Evolutionary conservation across 306 rosid species (phyloP), one percentile per base, ranked within the genome.

Genomic region (Vigna mungo): DNA sequence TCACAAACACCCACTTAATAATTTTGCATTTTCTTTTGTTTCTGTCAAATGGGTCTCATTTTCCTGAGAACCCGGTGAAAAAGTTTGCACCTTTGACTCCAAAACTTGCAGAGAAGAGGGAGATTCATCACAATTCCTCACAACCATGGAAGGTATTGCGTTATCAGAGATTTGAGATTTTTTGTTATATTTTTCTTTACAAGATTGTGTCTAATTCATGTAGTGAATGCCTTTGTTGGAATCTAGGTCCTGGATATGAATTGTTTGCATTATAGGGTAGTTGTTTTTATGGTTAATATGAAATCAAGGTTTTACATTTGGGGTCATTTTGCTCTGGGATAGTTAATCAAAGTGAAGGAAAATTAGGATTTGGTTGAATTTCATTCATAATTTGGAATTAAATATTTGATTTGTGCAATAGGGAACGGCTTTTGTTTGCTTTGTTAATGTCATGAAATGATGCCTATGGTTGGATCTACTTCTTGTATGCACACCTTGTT

Each of bases 81-180:
- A 66, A 59, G 32, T n/a, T 46, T 14, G 20, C 64, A 47, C 62
- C 53, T 73, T 81, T 68, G 43, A 2, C 30, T 74, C 87, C 54
- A 51, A 78, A 83, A 32, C 77, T 81, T 66, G 73, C 47, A 30
- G 61, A 69, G 64, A 47, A 53, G 74, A 72, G 76, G 41, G 74
- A 46, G 74, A 71, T 72, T 61, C 71, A 43, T 44, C 70, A 15
- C 71, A 75, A 78, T 48, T 78, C 81, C 60, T 61, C 78, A 23
- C 80, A 55, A 77, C 43, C 90, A 93, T 93, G 98, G 98, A 91
- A 89, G 97, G 97, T 91, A 89, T 82, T 72, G 34, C 80, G 44
- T 41, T 72, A 48, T 75, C 77, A 39, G 39, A 59, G 86, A 85
- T 84, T 78, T 87, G 17, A 80, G 83, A 78, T 39, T 80, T 41